Conservation (phyloP, 768 basidiomycete genomes). For the Nevesoporus exiguus region DNA sequence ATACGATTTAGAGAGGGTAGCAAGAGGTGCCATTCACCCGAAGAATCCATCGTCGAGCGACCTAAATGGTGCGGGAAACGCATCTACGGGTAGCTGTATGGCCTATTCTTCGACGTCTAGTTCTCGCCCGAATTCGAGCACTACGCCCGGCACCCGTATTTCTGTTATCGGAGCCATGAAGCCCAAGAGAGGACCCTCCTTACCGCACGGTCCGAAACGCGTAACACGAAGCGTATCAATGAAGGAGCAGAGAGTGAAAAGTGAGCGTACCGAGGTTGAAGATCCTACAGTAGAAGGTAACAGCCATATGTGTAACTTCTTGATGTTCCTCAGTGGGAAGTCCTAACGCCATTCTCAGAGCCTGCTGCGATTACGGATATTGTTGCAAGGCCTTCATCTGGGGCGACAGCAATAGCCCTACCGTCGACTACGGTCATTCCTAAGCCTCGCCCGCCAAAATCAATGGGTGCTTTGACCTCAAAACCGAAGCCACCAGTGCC, state of each 20-base stretch:
- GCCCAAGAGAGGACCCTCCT: conserved; percentile 14
- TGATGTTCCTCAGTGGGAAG: neutral
- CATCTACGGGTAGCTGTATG: neutral
- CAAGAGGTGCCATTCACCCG: neutral
- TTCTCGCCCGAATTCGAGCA: neutral
- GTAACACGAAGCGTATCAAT: conserved; percentile 30
- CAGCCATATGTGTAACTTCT: neutral
- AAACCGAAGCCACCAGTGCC: conserved; percentile 2
- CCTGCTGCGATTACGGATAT: neutral
- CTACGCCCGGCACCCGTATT: neutral
- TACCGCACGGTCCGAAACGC: conserved; percentile 14
- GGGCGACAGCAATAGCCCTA: neutral
- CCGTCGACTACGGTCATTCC: neutral
- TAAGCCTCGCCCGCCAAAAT: conserved; percentile 10
- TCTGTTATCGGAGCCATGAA: conserved; percentile 12
- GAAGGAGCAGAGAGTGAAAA: conserved; percentile 17
- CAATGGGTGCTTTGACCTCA: neutral
- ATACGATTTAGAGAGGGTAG: neutral
- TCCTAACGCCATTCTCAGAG: conserved; percentile 8
- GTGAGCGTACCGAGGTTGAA: neutral
- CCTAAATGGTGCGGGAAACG: neutral
- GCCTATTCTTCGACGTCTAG: neutral
- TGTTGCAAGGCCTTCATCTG: neutral
- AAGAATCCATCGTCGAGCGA: neutral
- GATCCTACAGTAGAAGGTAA: conserved; percentile 3